Evolutionary conservation across 1,139 yeast species (phyloP), one percentile per base, ranked within the genome.

Genomic region (Sugiyamaella novakii): DNA sequence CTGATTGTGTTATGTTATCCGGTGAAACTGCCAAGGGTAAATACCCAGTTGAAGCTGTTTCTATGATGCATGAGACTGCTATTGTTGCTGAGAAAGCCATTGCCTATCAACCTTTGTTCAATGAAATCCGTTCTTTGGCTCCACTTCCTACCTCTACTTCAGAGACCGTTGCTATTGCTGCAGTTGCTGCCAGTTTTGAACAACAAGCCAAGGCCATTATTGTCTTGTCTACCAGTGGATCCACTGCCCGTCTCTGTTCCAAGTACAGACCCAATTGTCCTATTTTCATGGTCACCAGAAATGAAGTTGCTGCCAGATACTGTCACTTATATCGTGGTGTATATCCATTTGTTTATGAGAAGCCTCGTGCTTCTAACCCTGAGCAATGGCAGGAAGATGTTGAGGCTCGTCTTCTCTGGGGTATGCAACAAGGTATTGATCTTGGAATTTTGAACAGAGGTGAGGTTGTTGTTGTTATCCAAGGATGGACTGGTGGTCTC

Each of bases 21-120:
- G 98, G 98, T 71, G 99, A 92, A 78, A 92, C 99, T 63, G 98
- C 99, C 68, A 92, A 94, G 83, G 99, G 99, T 79, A 80, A 83
- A 78, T 92, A 92, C 78, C 98, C 99, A 70, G 73, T 83, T 58
- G 95, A 92, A 79, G 96, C 98, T 55, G 99, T 92, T 58, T 79
- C 89, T 62, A 91, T 94, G 91, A 92, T 92, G 99, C 97, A 91
- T 77, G 92, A 91, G 78, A 92, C 98, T 57, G 84, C 95, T 67
- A 75, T 92, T 69, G 84, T 89, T 66, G 98, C 98, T 63, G 99
- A 92, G 79, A 87, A 87, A 78, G 96, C 96, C 62, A 84, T 92
- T 71, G 88, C 97, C 63, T 89, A 92, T 80, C 80, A 77, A 64
- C 83, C 89, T 58, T 77, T 86, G 65, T 89, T 84, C 78, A 85